Percentiles rank a stretch among this genome's conserved stretches.
Evolutionary conservation across 352 stramenopile species (phyloP).

Genomic region (Globisporangium cederbergense): DNA sequence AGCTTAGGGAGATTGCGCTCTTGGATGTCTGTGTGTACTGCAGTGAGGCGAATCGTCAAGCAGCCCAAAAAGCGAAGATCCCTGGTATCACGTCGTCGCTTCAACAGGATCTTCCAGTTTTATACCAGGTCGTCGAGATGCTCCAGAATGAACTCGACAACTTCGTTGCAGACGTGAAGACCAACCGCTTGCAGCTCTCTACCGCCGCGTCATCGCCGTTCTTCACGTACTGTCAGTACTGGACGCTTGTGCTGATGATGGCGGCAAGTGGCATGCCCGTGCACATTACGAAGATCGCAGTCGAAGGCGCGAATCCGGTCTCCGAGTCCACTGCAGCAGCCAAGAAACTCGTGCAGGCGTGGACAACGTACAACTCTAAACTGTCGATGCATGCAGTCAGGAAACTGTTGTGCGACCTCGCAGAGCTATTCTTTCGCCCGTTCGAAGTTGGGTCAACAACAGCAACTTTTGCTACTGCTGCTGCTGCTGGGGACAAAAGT

Average conservation of each 20-base stretch:
- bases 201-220: conserved; percentile 21
- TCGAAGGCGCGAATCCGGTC: conserved; percentile 29
- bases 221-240: conserved; percentile 76
- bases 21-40: conserved; percentile 59
- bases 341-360: conserved; percentile 53
- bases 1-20: conserved; percentile 49
- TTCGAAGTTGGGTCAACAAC: conserved; percentile 25
- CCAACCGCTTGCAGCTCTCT: conserved; percentile 50
- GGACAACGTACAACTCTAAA: conserved; percentile 52
- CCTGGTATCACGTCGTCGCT: conserved; percentile 30
- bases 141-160: conserved; percentile 47
- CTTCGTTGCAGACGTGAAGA: conserved; percentile 67
- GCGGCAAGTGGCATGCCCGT: conserved; percentile 42
- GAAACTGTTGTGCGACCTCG: conserved; percentile 59
- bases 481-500: not conserved
- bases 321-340: conserved; percentile 21
- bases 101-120: conserved; percentile 56
- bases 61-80: conserved; percentile 6
- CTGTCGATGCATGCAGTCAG: conserved; percentile 47
- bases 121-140: conserved; percentile 59
- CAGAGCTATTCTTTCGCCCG: conserved; percentile 55
- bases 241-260: conserved; percentile 59
- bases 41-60: conserved; percentile 1
- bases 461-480: not conserved
- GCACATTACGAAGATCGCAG: conserved; percentile 55